These are phyloP conservation scores for Paramecium caudatum DNA, from an alignment of 73 alveolate species.

Conservation along the genomic window DNA sequence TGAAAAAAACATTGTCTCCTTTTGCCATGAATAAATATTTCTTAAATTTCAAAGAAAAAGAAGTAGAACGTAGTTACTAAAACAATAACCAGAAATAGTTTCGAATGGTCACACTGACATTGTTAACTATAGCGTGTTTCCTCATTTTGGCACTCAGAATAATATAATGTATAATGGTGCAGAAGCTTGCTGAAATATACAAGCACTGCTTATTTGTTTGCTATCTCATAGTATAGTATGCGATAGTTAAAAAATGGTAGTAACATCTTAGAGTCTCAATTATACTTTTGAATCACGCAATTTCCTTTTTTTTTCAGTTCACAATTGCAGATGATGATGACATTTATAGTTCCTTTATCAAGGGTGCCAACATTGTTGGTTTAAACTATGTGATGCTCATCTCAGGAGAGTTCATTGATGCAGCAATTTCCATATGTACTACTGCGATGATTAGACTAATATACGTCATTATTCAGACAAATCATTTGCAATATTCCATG, in stretches of 20 bases:
- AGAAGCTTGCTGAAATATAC: background rate
- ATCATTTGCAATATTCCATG: background rate
- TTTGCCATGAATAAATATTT: constrained; percentile 18
- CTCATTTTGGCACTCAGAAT: background rate
- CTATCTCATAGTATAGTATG: background rate
- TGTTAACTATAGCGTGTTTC: background rate
- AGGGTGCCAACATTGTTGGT: background rate
- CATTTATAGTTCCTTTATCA: background rate
- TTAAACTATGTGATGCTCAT: background rate
- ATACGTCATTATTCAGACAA: background rate
- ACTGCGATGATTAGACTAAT: background rate
- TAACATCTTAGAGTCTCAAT: background rate
- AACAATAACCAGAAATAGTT: background rate
- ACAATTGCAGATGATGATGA: background rate
- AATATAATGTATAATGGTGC: background rate
- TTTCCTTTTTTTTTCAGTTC: background rate
- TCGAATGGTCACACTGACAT: background rate
- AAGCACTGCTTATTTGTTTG: background rate
- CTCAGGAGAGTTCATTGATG: constrained; percentile 33
- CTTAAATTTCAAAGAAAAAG: constrained; percentile 28
- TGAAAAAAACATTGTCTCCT: background rate
- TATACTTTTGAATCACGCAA: background rate
- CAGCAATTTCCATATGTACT: background rate
- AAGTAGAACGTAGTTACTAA: background rate
- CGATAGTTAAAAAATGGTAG: background rate